Evolutionary conservation across 192 early-diverging fungal genomes (phyloP).

Genomic region (Entomortierella beljakovae): DNA sequence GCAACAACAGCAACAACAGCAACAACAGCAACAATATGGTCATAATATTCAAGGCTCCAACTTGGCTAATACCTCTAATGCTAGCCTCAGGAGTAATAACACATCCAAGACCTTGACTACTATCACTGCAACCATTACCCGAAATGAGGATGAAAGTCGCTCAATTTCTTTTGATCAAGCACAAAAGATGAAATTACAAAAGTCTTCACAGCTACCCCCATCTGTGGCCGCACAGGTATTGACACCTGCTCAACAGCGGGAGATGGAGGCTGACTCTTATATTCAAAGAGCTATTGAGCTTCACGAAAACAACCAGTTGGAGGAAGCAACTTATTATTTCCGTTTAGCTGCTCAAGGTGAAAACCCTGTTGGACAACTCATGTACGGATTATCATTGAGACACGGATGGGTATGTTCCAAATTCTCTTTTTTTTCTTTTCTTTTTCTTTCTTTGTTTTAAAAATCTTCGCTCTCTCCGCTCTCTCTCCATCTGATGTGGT

Average conservation of each 20-base stretch:
- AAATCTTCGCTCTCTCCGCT: background rate
- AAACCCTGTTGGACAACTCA: constrained; percentile 80
- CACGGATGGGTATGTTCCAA: constrained; percentile 77
- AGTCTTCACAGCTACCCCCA: constrained; percentile 7
- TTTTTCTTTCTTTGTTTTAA: background rate
- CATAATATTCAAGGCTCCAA: background rate
- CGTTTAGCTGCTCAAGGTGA: constrained; percentile 73
- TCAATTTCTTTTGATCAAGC: constrained; percentile 23
- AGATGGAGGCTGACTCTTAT: constrained; percentile 63
- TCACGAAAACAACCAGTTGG: constrained; percentile 81
- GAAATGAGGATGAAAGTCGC: constrained; percentile 2
- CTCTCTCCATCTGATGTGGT: background rate
- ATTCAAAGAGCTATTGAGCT: constrained; percentile 76
- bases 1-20: constrained; percentile 9
- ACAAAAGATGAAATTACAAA: background rate
- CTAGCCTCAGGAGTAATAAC: background rate
- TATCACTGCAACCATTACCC: constrained; percentile 24
- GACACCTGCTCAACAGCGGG: constrained; percentile 43
- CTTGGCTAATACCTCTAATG: background rate
- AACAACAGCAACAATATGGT: background rate
- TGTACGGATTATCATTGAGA: constrained; percentile 81
- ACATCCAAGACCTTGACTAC: constrained; percentile 7
- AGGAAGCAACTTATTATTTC: constrained; percentile 79
- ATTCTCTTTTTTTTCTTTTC: constrained; percentile 6
- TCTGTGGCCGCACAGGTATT: constrained; percentile 10